Percentiles rank a stretch among this genome's conserved stretches.
Evolutionary conservation across 176 grass and related monocot species (phyloP).

Genomic region (Aechmea fasciata): DNA sequence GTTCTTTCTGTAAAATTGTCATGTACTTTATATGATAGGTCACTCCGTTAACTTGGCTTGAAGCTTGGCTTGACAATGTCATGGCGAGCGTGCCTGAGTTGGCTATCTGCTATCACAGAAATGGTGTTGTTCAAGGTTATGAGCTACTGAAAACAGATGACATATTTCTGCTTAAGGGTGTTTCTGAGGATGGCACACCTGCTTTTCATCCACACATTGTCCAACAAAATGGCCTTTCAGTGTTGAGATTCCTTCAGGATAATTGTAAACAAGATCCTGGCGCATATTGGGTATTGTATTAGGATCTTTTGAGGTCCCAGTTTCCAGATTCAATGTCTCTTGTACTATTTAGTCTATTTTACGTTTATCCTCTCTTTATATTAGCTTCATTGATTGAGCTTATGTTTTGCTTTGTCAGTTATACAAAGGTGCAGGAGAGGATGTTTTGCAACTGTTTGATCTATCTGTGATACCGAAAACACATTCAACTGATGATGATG

Average conservation of each 20-base stretch:
- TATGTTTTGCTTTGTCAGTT: constrained; percentile 42
- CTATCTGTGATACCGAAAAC: constrained; percentile 69
- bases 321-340: neutral
- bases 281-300: constrained; percentile 81
- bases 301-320: constrained; percentile 6
- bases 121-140: constrained; percentile 97
- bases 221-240: constrained; percentile 95
- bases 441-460: constrained; percentile 92
- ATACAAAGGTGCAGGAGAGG: constrained; percentile 92
- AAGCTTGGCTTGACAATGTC: constrained; percentile 97
- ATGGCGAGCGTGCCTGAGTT: constrained; percentile 97
- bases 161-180: constrained; percentile 86
- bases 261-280: constrained; percentile 97
- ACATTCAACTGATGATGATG: constrained; percentile 54
- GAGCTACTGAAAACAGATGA: constrained; percentile 97
- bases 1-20: constrained; percentile 14
- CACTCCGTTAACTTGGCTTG: constrained; percentile 91
- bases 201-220: constrained; percentile 93
- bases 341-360: neutral
- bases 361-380: neutral
- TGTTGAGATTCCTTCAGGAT: constrained; percentile 85
- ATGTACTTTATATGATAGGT: constrained; percentile 41
- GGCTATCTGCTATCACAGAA: constrained; percentile 93
- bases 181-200: constrained; percentile 86
- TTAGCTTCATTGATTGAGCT: neutral